phyloP scores from a whole-genome alignment of 352 stramenopile species.

The Halophytophthora polymorphica region DNA sequence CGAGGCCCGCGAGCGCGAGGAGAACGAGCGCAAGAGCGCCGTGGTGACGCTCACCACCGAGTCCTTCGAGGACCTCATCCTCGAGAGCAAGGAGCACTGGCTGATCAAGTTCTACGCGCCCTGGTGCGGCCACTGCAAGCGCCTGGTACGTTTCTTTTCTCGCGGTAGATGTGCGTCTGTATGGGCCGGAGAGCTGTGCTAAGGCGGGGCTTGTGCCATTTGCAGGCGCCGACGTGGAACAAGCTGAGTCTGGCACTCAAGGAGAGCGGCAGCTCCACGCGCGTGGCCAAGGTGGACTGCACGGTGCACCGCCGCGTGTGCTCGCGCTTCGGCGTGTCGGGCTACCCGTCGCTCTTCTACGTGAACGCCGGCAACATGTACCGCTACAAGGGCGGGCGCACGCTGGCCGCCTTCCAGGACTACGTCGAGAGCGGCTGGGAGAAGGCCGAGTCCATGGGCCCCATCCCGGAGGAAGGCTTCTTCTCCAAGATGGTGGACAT shows the following conservation, averaged over 20 bases:
- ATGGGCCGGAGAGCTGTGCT: neutral
- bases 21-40: slow-evolving; percentile 48
- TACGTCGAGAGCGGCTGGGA: slow-evolving; percentile 60
- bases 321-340: slow-evolving; percentile 78
- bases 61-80: slow-evolving; percentile 58
- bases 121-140: slow-evolving; percentile 81
- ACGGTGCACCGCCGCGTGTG: slow-evolving; percentile 79
- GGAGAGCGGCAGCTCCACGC: slow-evolving; percentile 54
- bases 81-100: slow-evolving; percentile 57
- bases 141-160: slow-evolving; percentile 39
- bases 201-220: neutral
- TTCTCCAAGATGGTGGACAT: slow-evolving; percentile 62
- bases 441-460: slow-evolving; percentile 44
- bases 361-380: slow-evolving; percentile 72
- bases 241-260: slow-evolving; percentile 66
- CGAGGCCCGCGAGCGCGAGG: slow-evolving; percentile 41
- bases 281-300: slow-evolving; percentile 74
- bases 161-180: neutral
- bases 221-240: slow-evolving; percentile 59
- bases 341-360: slow-evolving; percentile 79
- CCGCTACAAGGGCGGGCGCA: slow-evolving; percentile 71
- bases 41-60: slow-evolving; percentile 53
- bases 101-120: slow-evolving; percentile 84
- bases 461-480: slow-evolving; percentile 61
- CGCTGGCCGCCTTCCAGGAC: slow-evolving; percentile 64